phyloP scores from a whole-genome alignment of 257 asterid genomes.

The Solanum chilense region DNA sequence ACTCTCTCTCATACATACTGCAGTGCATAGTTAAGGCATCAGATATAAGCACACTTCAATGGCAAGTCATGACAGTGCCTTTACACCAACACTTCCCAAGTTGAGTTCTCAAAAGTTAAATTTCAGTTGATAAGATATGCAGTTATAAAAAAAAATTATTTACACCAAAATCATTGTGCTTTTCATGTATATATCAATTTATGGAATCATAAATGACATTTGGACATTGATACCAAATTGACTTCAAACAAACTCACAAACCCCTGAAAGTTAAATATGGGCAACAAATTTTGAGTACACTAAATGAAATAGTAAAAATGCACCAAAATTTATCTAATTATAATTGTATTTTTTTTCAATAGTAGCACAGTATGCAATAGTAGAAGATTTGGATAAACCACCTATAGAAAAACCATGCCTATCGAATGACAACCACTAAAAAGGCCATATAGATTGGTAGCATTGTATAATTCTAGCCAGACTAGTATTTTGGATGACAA shows the following conservation, averaged over 20 bases:
- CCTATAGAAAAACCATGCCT: neutral
- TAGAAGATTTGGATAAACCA: neutral
- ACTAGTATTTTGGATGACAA: neutral
- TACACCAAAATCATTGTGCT: neutral
- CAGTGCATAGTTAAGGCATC: conserved; percentile 33
- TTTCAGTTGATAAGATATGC: neutral
- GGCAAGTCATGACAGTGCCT: neutral
- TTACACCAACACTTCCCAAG: neutral
- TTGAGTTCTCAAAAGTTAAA: neutral
- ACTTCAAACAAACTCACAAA: neutral
- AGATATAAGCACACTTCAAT: neutral
- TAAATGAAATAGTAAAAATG: neutral
- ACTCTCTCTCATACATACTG: conserved; percentile 79
- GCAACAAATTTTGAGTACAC: neutral
- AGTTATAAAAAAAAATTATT: neutral
- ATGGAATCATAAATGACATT: neutral
- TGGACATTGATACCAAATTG: neutral
- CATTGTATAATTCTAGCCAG: neutral
- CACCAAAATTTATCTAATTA: neutral
- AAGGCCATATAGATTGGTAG: neutral
- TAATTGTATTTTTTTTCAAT: neutral
- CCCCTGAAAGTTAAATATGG: neutral
- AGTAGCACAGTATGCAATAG: neutral
- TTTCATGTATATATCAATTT: neutral
- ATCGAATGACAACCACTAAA: neutral